These are phyloP conservation scores for Diplocarpon rosae DNA, from an alignment of 2,329 filamentous ascomycete genomes.

Conservation along the genomic window DNA sequence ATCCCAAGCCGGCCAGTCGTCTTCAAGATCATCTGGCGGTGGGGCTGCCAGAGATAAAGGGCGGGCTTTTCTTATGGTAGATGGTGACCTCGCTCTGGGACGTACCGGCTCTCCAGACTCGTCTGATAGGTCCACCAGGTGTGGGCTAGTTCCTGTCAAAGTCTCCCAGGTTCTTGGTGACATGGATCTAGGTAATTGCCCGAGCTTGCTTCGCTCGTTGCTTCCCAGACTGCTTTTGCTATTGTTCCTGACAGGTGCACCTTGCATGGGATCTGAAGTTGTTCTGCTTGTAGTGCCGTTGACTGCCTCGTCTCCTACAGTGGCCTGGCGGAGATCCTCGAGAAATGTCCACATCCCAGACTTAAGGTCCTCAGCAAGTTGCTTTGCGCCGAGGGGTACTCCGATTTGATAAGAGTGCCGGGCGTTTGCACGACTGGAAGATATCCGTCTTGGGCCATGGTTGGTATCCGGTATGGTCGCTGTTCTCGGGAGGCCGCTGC, in stretches of 20 bases:
- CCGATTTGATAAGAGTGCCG: conserved; percentile 27
- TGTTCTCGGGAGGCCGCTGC: conserved; percentile 13
- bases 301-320: conserved; percentile 85
- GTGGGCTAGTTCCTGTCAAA: conserved; percentile 19
- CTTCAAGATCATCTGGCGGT: conserved; percentile 33
- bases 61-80: conserved; percentile 17
- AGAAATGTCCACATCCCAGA: conserved; percentile 89
- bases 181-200: conserved; percentile 14
- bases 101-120: conserved; percentile 5
- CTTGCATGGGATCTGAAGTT: conserved; percentile 27
- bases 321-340: conserved; percentile 89
- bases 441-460: conserved; percentile 20
- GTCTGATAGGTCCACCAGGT: conserved; percentile 16
- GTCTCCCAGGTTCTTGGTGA: conserved; percentile 25
- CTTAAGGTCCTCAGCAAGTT: conserved; percentile 60
- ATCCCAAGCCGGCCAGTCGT: conserved; percentile 57
- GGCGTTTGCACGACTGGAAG: conserved; percentile 15
- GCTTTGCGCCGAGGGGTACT: conserved; percentile 24
- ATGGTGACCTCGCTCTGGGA: conserved; percentile 11
- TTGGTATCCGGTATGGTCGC: conserved; percentile 26
- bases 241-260: conserved; percentile 25
- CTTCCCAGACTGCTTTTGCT: conserved; percentile 27
- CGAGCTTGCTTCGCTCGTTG: conserved; percentile 13
- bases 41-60: conserved; percentile 20
- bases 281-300: conserved; percentile 33